Evolutionary conservation across 2,329 filamentous ascomycete genomes (phyloP), one percentile per base, ranked within the genome.

Genomic region (Apiospora arundinis): DNA sequence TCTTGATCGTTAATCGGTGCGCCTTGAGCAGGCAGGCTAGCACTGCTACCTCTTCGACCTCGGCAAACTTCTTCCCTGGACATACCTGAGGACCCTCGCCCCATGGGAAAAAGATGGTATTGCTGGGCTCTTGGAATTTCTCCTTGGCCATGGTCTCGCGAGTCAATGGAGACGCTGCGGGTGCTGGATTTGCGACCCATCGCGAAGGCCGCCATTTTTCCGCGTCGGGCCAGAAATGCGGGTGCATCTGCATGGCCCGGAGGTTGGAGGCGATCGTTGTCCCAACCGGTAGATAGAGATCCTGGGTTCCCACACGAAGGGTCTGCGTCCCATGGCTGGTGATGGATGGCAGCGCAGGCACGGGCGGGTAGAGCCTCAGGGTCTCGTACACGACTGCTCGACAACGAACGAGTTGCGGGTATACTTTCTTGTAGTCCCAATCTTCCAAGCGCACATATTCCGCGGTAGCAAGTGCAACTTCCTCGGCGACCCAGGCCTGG

Each of bases 251-350:
- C 49, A 56, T 28, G 4, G 25, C 49, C 86, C 0, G 81, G 80
- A 9, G 87, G 74, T 0, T 82, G 82, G 40, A 85, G 82, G 0
- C 85, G 84, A 0, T 84, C 85, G 0, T 86, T 87, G 71, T 88
- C 86, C 71, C 87, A 85, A 0, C 86, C 86, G 0, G 87, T 86
- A 69, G 14, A 45, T 3, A 4, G 42, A 45, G 12, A 5, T 8
- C 16, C 5, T 45, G 11, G 12, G 11, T 45, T 4, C 14, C 42
- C 11, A 45, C 42, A 5, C 42, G 42, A 16, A 45, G 42, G 42
- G 42, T 45, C 4, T 45, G 42, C 42, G 42, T 45, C 9, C 12
- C 12, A 18, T 16, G 12, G 42, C 42, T 45, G 11, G 88, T 80
- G 65, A 85, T 86, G 72, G 23, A 28, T 3, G 49, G 49, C 25